Evolutionary conservation across 2,329 filamentous ascomycete species (phyloP).

Genomic region (Claviceps humidiphila): DNA sequence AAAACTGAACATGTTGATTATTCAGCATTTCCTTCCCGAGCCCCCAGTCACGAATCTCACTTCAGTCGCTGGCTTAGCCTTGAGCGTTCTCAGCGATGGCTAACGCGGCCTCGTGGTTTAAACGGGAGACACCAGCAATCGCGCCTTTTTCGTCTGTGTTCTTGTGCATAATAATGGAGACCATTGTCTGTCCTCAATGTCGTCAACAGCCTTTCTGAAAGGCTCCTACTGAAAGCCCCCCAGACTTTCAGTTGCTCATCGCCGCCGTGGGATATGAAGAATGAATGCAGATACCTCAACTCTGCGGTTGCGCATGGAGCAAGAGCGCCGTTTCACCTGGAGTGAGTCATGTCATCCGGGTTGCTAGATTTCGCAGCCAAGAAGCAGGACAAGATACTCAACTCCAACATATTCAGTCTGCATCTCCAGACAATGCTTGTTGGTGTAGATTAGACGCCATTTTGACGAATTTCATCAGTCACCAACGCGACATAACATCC

Average conservation of each 20-base stretch:
- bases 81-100: slow-evolving; percentile 1
- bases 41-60: slow-evolving; percentile 12
- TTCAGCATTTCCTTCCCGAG: slow-evolving; percentile 7
- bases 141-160: not conserved
- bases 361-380: slow-evolving; percentile 30
- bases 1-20: not conserved
- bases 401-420: slow-evolving; percentile 34
- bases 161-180: not conserved
- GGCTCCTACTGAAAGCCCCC: not conserved
- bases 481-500: slow-evolving; percentile 27
- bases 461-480: slow-evolving; percentile 31
- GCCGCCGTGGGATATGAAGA: slow-evolving; percentile 32
- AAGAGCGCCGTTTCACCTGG: slow-evolving; percentile 36
- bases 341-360: slow-evolving; percentile 34
- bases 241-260: slow-evolving; percentile 31
- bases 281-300: slow-evolving; percentile 35
- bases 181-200: not conserved
- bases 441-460: slow-evolving; percentile 33
- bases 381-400: slow-evolving; percentile 26
- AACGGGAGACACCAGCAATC: slow-evolving; percentile 12
- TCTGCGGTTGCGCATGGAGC: slow-evolving; percentile 34
- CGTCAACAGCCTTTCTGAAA: not conserved
- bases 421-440: slow-evolving; percentile 33
- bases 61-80: slow-evolving; percentile 27
- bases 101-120: slow-evolving; percentile 31